Conservation (phyloP, 2,329 filamentous ascomycete species). For the Pseudogymnoascus sp. region DNA sequence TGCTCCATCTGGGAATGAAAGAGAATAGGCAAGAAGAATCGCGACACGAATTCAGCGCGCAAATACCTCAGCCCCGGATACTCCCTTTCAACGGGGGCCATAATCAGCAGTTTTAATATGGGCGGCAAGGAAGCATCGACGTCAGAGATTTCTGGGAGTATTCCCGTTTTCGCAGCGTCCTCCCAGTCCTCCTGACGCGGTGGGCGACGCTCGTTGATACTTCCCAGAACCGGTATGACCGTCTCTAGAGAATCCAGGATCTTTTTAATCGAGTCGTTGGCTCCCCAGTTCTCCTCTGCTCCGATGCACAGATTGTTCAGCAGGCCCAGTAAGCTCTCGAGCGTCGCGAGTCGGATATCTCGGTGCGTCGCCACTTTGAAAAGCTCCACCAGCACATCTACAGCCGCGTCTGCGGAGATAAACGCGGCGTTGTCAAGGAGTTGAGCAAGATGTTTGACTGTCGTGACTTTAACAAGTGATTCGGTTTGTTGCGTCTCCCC, state of each 20-base stretch:
- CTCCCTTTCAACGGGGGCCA: not conserved
- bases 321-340: slow-evolving; percentile 30
- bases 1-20: slow-evolving; percentile 11
- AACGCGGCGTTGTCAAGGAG: slow-evolving; percentile 29
- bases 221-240: slow-evolving; percentile 29
- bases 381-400: slow-evolving; percentile 26
- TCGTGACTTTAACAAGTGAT: slow-evolving; percentile 33
- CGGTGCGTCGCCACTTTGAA: slow-evolving; percentile 28
- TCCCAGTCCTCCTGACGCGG: slow-evolving; percentile 29
- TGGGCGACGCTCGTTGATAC: slow-evolving; percentile 29
- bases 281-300: slow-evolving; percentile 13
- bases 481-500: not conserved
- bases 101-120: slow-evolving; percentile 11
- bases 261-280: slow-evolving; percentile 14
- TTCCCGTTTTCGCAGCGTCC: slow-evolving; percentile 18
- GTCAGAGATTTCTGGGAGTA: slow-evolving; percentile 22
- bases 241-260: slow-evolving; percentile 24
- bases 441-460: slow-evolving; percentile 35
- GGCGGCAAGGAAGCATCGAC: slow-evolving; percentile 12
- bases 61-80: slow-evolving; percentile 11
- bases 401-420: slow-evolving; percentile 26
- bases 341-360: slow-evolving; percentile 31
- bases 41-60: slow-evolving; percentile 11
- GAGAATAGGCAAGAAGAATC: slow-evolving; percentile 10
- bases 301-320: slow-evolving; percentile 19